phyloP scores from a whole-genome alignment of 345 rosid genomes.

The Chamaenerion angustifolium region DNA sequence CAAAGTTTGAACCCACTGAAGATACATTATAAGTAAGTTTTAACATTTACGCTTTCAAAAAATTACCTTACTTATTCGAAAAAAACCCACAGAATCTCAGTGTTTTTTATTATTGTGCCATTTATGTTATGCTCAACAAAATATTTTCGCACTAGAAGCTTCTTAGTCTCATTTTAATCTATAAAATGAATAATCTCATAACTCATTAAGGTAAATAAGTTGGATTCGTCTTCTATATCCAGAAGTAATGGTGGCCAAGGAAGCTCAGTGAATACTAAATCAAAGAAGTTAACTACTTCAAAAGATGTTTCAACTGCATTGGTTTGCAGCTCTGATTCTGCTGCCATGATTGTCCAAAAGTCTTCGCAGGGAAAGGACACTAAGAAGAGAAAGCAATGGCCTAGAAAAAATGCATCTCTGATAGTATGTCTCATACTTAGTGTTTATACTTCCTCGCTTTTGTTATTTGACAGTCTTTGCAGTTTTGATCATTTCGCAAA shows the following conservation, averaged over 20 bases:
- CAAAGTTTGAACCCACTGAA: no score
- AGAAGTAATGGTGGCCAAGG: conserved; percentile 1
- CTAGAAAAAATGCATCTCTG: conserved; percentile 5
- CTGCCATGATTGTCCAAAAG: conserved; percentile 3
- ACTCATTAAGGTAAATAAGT: no score
- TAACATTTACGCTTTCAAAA: no score
- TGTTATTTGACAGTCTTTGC: neutral
- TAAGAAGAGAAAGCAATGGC: conserved; percentile 17
- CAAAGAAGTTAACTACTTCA: conserved; percentile 8
- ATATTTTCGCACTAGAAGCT: no score
- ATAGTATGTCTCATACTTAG: conserved; percentile 12
- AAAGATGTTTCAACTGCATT: conserved; percentile 13
- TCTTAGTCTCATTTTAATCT: no score
- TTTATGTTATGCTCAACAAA: no score
- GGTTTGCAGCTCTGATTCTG: conserved; percentile 5
- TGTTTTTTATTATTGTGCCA: no score
- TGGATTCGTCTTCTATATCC: neutral
- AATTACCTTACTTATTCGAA: no score
- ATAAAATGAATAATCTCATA: no score
- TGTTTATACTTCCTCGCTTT: neutral
- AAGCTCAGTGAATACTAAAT: neutral
- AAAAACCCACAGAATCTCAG: no score
- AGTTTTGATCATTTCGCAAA: neutral
- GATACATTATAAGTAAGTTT: no score
- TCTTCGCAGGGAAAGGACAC: conserved; percentile 5